phyloP scores from a whole-genome alignment of 345 rosid genomes.

The Pugionium cornutum region DNA sequence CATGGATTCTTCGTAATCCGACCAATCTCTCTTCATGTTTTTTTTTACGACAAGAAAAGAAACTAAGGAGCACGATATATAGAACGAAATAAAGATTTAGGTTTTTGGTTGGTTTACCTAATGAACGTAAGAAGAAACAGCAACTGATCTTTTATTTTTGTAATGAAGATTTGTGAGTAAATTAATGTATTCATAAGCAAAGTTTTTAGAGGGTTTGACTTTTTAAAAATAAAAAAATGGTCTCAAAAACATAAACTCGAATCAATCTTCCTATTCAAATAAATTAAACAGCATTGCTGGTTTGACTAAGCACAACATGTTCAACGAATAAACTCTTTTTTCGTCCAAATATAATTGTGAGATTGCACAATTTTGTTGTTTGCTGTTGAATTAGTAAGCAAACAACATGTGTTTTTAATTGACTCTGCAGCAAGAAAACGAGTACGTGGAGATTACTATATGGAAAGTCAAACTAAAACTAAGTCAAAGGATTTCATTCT shows the following conservation, averaged over 20 bases:
- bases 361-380: background rate
- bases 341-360: background rate
- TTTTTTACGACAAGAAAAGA: background rate
- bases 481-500: conserved; percentile 28
- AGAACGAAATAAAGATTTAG: background rate
- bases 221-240: background rate
- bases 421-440: conserved; percentile 4
- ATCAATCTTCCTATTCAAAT: background rate
- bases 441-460: conserved; percentile 17
- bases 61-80: conserved; percentile 6
- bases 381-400: conserved; percentile 1
- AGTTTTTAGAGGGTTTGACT: conserved; percentile 13
- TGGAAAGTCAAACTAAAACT: conserved; percentile 3
- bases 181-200: conserved; percentile 17
- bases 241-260: too few species aligned
- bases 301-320: conserved; percentile 28
- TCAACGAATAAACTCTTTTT: background rate
- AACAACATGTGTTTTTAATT: conserved; percentile 3
- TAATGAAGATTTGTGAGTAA: conserved; percentile 9
- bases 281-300: conserved; percentile 23
- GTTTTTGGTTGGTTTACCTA: conserved; percentile 19
- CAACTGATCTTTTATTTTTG: background rate
- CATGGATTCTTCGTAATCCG: conserved; percentile 34
- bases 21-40: conserved; percentile 51
- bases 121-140: background rate